Evolutionary conservation across 371 early-diverging fungal genomes (phyloP), one percentile per base, ranked within the genome.

Genomic region (Mortierella sp.): DNA sequence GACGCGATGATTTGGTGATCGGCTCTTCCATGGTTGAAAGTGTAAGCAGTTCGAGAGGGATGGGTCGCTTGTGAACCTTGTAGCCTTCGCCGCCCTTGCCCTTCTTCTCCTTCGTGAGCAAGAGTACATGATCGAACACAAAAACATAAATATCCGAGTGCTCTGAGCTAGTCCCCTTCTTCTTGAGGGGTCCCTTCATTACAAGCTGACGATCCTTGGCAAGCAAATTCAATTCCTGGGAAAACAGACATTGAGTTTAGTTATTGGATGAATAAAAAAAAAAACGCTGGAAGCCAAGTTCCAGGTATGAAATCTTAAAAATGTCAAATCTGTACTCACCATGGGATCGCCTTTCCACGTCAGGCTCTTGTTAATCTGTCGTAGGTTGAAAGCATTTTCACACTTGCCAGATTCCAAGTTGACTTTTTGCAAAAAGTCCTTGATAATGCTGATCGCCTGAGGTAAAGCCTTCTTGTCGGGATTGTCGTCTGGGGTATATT

Each of bases 391-490:
- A 16, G 86, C 81, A 70, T 95, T 96, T 70, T 94, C 93, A 14
- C 95, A 91, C 70, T 87, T 90, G 19, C 98, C 98, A 1, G 96
- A 91, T 69, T 93, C 95, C 37, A 73, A 67, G 74, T 98, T 97
- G 72, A 98, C 94, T 46, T 84, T 86, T 53, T 83, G 82, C 56
- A 97, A 84, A 57, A 92, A 85, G 29, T 84, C 87, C 63, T 89
- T 88, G 62, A 97, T 90, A 18, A 84, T 83, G 14, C 66, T 74
- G 37, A 94, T 83, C 9, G 90, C 92, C 63, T 85, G 72, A 7
- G 89, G 86, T 64, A 87, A 88, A 65, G 75, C 80, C 46, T 81
- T 86, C 59, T 85, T 86, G 72, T 98, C 98, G 0, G 95, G 93
- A 74, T 95, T 92, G 52, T 86, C 89, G 44, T 88, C 85, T 6